Percentiles rank a stretch among this genome's conserved stretches.
phyloP scores from a whole-genome alignment of 2,329 filamentous ascomycete genomes.

The Coniochaeta prunicola region DNA sequence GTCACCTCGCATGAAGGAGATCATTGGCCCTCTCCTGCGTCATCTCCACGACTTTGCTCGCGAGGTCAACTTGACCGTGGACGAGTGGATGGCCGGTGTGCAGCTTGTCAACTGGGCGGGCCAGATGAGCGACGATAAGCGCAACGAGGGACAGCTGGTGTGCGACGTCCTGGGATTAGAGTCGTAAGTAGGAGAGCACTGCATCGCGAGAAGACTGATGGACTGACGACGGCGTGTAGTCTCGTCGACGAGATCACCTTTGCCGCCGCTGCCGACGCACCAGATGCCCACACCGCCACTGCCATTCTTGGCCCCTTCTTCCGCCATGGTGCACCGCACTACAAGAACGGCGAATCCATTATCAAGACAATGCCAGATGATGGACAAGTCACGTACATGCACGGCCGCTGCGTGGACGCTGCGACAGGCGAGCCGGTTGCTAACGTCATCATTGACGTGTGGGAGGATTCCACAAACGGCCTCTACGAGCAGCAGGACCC shows the following conservation, averaged over 20 bases:
- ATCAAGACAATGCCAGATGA: conserved; percentile 28
- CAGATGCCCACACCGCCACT: conserved; percentile 45
- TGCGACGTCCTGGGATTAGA: conserved; percentile 58
- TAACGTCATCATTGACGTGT: conserved; percentile 52
- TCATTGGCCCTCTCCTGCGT: conserved; percentile 47
- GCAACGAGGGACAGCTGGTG: conserved; percentile 57
- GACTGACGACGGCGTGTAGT: conserved; percentile 2
- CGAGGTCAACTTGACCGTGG: conserved; percentile 54
- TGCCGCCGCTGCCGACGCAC: conserved; percentile 34
- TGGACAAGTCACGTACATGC: conserved; percentile 43
- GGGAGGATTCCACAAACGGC: conserved; percentile 53
- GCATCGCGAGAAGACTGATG: too few relatives aligned
- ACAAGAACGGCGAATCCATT: conserved; percentile 50
- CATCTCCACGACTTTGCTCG: conserved; percentile 59
- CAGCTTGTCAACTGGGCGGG: conserved; percentile 51
- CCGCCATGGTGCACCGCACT: conserved; percentile 50
- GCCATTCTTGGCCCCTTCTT: conserved; percentile 65
- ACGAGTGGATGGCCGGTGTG: conserved; percentile 57
- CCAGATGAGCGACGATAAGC: conserved; percentile 46
- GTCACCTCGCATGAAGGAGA: conserved; percentile 44
- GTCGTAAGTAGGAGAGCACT: too few relatives aligned
- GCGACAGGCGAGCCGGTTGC: conserved; percentile 44
- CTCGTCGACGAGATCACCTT: conserved; percentile 59
- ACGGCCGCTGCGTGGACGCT: conserved; percentile 33
- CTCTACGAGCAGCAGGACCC: conserved; percentile 68